A percentile compares a stretch with the other conserved stretches of the same genome.
Conservation (phyloP, 805 yeast genomes). For the Spencermartinsiella europaea region DNA sequence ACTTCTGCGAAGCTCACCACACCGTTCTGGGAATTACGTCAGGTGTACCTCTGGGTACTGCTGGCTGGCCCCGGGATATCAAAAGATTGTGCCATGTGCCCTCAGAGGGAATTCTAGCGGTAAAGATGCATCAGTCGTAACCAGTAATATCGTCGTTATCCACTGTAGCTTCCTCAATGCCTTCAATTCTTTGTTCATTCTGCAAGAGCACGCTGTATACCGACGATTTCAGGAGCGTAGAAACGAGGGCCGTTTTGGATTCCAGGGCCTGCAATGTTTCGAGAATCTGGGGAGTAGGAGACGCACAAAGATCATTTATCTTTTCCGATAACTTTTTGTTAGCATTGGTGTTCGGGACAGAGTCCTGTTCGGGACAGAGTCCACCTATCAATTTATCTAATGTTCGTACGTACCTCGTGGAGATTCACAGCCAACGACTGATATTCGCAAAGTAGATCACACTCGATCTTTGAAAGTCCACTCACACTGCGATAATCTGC, state of each 20-base stretch:
- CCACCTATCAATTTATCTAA: conserved; percentile 24
- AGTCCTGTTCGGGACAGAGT: conserved; percentile 1
- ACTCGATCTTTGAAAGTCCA: conserved; percentile 26
- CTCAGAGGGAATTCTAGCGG: too few relatives aligned
- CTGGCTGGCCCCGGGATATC: not conserved
- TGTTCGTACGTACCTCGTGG: conserved; percentile 24
- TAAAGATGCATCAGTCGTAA: too few relatives aligned
- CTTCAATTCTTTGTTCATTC: conserved; percentile 34
- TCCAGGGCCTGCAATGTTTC: conserved; percentile 57
- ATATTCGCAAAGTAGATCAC: conserved; percentile 36
- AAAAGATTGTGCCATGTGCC: too few relatives aligned
- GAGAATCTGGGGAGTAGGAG: conserved; percentile 33
- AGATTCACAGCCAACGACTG: conserved; percentile 36
- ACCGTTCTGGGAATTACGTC: not conserved
- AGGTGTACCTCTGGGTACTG: not conserved
- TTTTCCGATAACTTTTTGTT: conserved; percentile 17
- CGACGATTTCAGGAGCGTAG: conserved; percentile 63
- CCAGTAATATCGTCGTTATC: not conserved
- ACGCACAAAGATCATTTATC: conserved; percentile 13
- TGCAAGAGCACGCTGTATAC: conserved; percentile 61
- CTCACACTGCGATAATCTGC: conserved; percentile 8
- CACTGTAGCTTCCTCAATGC: conserved; percentile 12
- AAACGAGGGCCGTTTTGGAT: conserved; percentile 56
- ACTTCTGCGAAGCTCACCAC: too few relatives aligned
- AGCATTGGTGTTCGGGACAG: conserved; percentile 12